Evolutionary conservation across 148 eudicot species (phyloP), one percentile per base, ranked within the genome.

Genomic region (Rhododendron molle): DNA sequence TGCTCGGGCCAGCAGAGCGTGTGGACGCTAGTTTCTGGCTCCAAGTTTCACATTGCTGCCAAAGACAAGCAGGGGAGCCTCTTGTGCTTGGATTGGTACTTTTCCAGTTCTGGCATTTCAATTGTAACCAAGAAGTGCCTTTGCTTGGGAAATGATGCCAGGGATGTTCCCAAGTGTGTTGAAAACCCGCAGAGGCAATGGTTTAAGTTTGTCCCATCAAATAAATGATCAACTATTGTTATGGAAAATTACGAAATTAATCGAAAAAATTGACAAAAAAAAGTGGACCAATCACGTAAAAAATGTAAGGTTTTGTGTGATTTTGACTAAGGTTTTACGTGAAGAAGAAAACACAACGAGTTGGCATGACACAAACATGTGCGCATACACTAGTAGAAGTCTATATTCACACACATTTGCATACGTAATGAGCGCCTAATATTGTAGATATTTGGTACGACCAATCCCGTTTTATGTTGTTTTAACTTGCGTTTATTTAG

Each of bases 121-220:
- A 9, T 91, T 47, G 69, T 86, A 20, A 87, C 91, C 1, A 86
- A 44, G 46, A 85, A 83, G 77, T 89, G 93, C 71, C 79, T 91
- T 46, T 88, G 90, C 36, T 50, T 89, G 38, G 87, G 81, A 69
- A 85, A 67, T 58, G 74, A 87, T 76, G 40, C 69, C 32, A 78
- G 23, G 14, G 88, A 91, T 82, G 38, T 84, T 72, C 80, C 87
- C 15, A 46, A 16, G 40, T 89, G 89, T 62, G 62, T 1, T 30
- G 87, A 89, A 1, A 88, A 91, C 84, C 92, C 92, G 0, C 85
- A 86, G 82, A 77, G 77, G 3, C 92, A 91, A 77, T 91, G 92
- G 92, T 89, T 91, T 58, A 91, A 87, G 73, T 77, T 91, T 79
- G 60, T 91, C 44, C 86, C 87, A 30, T 28, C 79, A 10, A 89